These are phyloP conservation scores for Pseudopyrenochaeta lycopersici DNA, from an alignment of 2,329 filamentous ascomycete genomes.

Conservation along the genomic window DNA sequence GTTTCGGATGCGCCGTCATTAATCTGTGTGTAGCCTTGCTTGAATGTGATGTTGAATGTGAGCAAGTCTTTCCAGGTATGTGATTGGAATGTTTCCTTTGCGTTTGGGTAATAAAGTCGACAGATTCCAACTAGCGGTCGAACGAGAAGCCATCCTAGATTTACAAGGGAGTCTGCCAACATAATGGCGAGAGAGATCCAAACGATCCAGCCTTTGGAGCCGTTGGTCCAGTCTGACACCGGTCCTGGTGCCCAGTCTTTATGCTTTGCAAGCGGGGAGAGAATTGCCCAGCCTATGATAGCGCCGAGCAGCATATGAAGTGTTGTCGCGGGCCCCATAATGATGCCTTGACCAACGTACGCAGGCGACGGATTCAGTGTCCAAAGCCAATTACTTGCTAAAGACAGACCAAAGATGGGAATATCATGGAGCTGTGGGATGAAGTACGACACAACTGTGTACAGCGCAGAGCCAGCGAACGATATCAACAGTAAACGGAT, in stretches of 20 bases:
- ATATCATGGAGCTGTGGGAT: constrained; percentile 83
- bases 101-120: constrained; percentile 48
- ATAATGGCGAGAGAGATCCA: constrained; percentile 97
- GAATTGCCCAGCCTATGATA: constrained; percentile 85
- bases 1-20: constrained; percentile 26
- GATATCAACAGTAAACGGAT: constrained; percentile 68
- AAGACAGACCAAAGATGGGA: constrained; percentile 80
- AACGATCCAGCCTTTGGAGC: constrained; percentile 98
- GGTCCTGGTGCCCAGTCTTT: constrained; percentile 89
- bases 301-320: constrained; percentile 95
- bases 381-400: constrained; percentile 89
- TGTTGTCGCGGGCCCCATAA: constrained; percentile 96
- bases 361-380: constrained; percentile 96
- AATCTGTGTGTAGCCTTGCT: constrained; percentile 52
- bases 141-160: constrained; percentile 78
- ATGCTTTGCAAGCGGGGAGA: constrained; percentile 87
- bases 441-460: constrained; percentile 88
- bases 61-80: constrained; percentile 49
- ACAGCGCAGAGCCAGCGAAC: constrained; percentile 66
- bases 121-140: constrained; percentile 66
- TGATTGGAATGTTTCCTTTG: constrained; percentile 35
- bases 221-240: constrained; percentile 87
- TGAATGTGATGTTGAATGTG: constrained; percentile 43
- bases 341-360: constrained; percentile 96
- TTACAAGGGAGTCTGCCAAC: constrained; percentile 91